Evolutionary conservation across 1,284 basidiomycete genomes (phyloP).

Genomic region (Tylopilus orsonianus): DNA sequence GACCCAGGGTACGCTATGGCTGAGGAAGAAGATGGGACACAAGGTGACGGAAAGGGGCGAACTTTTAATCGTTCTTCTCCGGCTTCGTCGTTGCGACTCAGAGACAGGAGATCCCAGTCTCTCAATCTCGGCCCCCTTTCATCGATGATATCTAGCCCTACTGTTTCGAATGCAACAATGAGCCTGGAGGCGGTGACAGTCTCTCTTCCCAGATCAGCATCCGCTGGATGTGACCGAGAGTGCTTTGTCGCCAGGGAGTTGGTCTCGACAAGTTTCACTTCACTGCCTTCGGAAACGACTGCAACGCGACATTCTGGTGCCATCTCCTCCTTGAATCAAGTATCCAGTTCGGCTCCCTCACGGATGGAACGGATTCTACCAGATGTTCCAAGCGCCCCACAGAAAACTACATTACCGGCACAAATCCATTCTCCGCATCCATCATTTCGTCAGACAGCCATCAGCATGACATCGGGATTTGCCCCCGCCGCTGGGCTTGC

Average conservation of each 20-base stretch:
- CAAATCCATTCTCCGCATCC: constrained; percentile 21
- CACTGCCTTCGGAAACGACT: constrained; percentile 20
- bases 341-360: constrained; percentile 1
- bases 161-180: constrained; percentile 30
- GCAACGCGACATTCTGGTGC: constrained; percentile 17
- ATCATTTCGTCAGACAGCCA: constrained; percentile 59
- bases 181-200: constrained; percentile 34
- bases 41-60: constrained; percentile 36
- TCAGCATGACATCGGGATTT: constrained; percentile 65
- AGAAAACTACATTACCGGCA: constrained; percentile 24
- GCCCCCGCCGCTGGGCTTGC: constrained; percentile 72
- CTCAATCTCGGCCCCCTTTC: constrained; percentile 46
- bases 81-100: constrained; percentile 36
- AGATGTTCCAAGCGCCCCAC: constrained; percentile 33
- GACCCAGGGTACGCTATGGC: constrained; percentile 60
- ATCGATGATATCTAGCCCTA: constrained; percentile 30
- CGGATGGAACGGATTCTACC: constrained; percentile 33
- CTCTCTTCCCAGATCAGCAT: constrained; percentile 31
- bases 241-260: constrained; percentile 21
- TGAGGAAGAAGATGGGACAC: constrained; percentile 47
- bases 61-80: constrained; percentile 25
- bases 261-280: constrained; percentile 18
- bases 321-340: constrained; percentile 17
- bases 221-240: constrained; percentile 30
- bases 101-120: constrained; percentile 63